phyloP scores from a whole-genome alignment of 140 eudicot genomes.

The Erigeron philadelphicus region DNA sequence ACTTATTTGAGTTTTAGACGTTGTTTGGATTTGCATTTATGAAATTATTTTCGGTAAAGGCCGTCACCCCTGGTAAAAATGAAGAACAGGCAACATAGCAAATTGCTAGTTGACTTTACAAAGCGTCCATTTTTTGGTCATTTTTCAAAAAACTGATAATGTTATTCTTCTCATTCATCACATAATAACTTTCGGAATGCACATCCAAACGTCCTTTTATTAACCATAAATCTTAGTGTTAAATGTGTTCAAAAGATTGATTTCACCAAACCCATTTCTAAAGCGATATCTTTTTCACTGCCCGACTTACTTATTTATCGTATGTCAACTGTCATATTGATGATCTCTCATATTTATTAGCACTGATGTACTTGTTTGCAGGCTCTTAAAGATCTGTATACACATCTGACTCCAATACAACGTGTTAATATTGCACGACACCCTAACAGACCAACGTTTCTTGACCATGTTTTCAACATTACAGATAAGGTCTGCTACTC shows the following conservation, averaged over 20 bases:
- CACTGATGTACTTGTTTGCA: slow-evolving; percentile 29
- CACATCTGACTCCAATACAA: slow-evolving; percentile 82
- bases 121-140: too few species aligned
- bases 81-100: too few species aligned
- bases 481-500: slow-evolving; percentile 63
- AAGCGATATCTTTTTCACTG: too few species aligned
- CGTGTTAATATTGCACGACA: slow-evolving; percentile 89
- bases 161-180: neutral
- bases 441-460: slow-evolving; percentile 92
- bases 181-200: neutral
- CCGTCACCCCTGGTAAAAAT: too few species aligned
- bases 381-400: slow-evolving; percentile 79
- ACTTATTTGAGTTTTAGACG: neutral
- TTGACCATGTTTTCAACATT: slow-evolving; percentile 85
- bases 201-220: neutral
- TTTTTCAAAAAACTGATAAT: neutral
- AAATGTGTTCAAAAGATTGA: too few species aligned
- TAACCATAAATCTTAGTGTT: neutral
- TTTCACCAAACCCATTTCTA: too few species aligned
- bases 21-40: neutral
- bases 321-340: neutral
- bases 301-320: neutral
- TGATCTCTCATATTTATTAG: slow-evolving; percentile 20
- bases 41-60: too few species aligned
- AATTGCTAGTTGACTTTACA: too few species aligned